Conservation (phyloP, 306 rosid genomes). For the Dalbergia cochinchinensis region DNA sequence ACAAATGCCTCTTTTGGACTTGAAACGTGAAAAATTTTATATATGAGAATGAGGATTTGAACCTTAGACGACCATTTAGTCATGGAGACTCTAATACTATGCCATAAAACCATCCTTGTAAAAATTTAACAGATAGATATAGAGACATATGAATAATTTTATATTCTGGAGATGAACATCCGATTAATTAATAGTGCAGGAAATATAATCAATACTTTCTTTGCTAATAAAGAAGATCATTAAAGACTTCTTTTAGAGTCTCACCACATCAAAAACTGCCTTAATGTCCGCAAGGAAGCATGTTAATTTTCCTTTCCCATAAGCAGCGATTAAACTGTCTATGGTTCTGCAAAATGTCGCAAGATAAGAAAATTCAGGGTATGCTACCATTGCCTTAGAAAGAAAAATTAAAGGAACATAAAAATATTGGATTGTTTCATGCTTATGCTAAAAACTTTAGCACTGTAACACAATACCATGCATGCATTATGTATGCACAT, state of each 20-base stretch:
- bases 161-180: no score
- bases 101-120: no score
- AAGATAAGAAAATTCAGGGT: background rate
- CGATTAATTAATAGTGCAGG: no score
- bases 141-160: no score
- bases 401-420: background rate
- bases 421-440: background rate
- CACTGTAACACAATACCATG: background rate
- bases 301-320: slow-evolving; percentile 75
- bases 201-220: no score
- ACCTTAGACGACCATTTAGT: no score
- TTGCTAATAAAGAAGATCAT: background rate
- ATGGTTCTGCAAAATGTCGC: slow-evolving; percentile 63
- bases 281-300: slow-evolving; percentile 56
- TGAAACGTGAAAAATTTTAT: background rate
- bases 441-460: background rate
- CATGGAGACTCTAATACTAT: no score
- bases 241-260: slow-evolving; percentile 25
- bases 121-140: no score
- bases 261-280: slow-evolving; percentile 65
- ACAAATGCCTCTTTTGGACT: no score
- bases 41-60: no score
- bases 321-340: slow-evolving; percentile 71
- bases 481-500: background rate
- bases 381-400: background rate